Conservation (phyloP, 2,329 filamentous ascomycete genomes). For the Knufia fluminis region DNA sequence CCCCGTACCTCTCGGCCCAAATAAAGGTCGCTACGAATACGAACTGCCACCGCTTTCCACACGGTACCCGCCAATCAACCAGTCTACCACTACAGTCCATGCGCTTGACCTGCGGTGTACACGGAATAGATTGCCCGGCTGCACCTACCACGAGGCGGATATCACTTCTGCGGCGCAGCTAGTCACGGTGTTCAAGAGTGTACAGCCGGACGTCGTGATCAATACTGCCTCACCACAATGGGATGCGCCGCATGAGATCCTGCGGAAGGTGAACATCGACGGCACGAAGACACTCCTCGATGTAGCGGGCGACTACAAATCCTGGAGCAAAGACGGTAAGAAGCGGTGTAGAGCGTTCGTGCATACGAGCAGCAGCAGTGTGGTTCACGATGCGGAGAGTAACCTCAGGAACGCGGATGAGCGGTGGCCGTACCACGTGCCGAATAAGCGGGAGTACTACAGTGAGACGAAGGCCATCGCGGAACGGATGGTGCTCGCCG, state of each 20-base stretch:
- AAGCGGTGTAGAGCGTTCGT: conserved; percentile 60
- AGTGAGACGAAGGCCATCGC: conserved; percentile 83
- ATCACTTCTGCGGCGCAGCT: conserved; percentile 60
- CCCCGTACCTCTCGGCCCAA: neutral
- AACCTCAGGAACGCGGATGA: conserved; percentile 83
- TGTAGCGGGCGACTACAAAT: conserved; percentile 56
- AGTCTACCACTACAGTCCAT: conserved; percentile 46
- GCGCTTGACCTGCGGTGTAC: conserved; percentile 65
- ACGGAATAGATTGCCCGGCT: conserved; percentile 54
- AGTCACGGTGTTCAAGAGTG: conserved; percentile 52
- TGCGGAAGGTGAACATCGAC: conserved; percentile 77
- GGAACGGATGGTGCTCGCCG: conserved; percentile 65
- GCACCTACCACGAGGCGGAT: conserved; percentile 65
- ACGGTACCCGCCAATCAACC: conserved; percentile 34
- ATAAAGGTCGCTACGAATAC: conserved; percentile 20
- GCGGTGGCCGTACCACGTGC: conserved; percentile 65
- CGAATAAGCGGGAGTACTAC: conserved; percentile 66
- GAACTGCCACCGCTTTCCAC: conserved; percentile 30
- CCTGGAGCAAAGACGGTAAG: conserved; percentile 43
- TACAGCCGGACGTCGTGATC: conserved; percentile 73
- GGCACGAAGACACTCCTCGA: conserved; percentile 63
- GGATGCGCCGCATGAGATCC: conserved; percentile 47
- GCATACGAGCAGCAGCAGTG: conserved; percentile 82
- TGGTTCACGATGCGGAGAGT: conserved; percentile 69
- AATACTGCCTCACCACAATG: conserved; percentile 72